Base-by-base conservation (phyloP, 306 rosid species). In the Dryas alaskensis region DNA sequence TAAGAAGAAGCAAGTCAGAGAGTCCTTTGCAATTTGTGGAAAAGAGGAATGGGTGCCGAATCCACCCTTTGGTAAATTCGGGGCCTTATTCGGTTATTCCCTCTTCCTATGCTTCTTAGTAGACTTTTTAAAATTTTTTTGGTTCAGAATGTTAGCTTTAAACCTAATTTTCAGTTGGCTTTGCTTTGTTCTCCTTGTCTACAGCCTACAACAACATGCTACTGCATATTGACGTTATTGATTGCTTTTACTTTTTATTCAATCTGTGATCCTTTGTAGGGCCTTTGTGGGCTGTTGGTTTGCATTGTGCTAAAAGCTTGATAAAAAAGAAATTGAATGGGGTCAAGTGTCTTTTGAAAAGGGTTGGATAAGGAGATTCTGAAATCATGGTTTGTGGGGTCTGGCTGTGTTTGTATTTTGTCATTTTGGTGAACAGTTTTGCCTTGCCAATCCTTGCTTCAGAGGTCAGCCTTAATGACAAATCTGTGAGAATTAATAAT, bases 21-120 rank as follows among this genome's bases (percentile, higher is more conserved):
- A 63, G 80, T 84, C 83, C 76, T 60, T 73, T 76, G 89, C 78
- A 67, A 65, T 45, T 44, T 67, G 55, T 68, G 60, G 54, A 53
- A 57, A 65, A 57, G 19, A 57, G 84, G 78, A 31, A 49, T 59
- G 19, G 72, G 78, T 48, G 75, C 84, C 85, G 85, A 86, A 74
- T 78, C 63, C 53, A 59, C 53, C 77, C 81, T 73, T 81, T 72
- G 80, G 84, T 81, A 81, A 79, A 85, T 76, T 89, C 68, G 76
- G 83, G 80, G 78, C 73, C 86, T 75, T 77, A 58, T n/a, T n/a
- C n/a, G n/a, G n/a, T n/a, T n/a, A n/a, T 74, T 75, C 69, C 47
- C 76, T 73, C 77, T 60, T 65, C 63, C 61, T 71, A 78, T 78
- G 71, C 82, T 74, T 77, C 53, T 67, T 58, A 54, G 73, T 85